Conservation (phyloP, 306 rosid species). For the Prinsepia uniflora region DNA sequence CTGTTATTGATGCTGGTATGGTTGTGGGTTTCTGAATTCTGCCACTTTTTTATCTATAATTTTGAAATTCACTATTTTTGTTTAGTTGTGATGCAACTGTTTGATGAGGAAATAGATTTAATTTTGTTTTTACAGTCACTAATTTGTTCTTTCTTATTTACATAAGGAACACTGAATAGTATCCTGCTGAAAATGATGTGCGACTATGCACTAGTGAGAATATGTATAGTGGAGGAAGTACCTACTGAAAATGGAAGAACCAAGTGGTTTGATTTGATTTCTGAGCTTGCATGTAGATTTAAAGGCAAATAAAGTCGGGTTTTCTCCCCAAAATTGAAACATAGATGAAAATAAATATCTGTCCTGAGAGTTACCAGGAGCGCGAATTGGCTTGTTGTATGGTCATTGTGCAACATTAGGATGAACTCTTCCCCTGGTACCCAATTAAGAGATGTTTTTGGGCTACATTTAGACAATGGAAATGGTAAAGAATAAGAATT, state of each 20-base stretch:
- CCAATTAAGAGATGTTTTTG: too few relatives aligned
- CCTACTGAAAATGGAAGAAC: background rate
- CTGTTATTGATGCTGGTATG: constrained; percentile 95
- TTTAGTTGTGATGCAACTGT: too few relatives aligned
- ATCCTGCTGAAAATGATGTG: background rate
- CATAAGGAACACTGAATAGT: background rate
- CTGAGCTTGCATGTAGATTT: background rate
- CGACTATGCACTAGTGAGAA: background rate
- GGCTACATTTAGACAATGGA: too few relatives aligned
- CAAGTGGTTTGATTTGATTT: background rate
- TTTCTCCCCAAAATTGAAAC: background rate
- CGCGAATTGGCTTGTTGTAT: background rate
- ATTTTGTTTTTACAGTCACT: background rate
- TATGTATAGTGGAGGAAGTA: background rate
- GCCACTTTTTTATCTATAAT: too few relatives aligned
- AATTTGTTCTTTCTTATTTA: background rate
- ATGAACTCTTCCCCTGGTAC: too few relatives aligned
- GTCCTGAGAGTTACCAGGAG: background rate
- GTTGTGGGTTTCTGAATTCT: constrained; percentile 3
- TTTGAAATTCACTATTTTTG: too few relatives aligned
- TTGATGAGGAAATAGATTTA: too few relatives aligned
- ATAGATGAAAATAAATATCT: background rate
- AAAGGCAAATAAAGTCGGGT: background rate
- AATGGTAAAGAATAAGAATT: too few relatives aligned
- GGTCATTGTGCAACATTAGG: background rate